A percentile compares a stretch with the other conserved stretches of the same genome.
phyloP scores from a whole-genome alignment of 768 basidiomycete genomes.

The Leucocoprinus sp. region DNA sequence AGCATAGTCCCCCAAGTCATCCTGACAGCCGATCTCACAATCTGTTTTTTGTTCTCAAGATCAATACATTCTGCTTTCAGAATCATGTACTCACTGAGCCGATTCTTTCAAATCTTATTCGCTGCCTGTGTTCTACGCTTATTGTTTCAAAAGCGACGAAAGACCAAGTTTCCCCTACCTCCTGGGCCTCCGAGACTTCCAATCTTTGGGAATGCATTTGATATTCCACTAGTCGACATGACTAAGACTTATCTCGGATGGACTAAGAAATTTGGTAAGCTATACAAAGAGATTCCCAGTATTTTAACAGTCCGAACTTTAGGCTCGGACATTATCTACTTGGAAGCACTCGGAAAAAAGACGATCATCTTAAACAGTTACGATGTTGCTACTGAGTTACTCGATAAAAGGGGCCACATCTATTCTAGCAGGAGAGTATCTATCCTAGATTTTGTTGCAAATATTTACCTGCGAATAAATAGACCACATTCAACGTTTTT shows the following conservation, averaged over 20 bases:
- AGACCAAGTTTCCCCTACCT: neutral
- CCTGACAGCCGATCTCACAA: too few species aligned
- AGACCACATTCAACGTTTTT: constrained; percentile 24
- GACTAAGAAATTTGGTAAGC: constrained; percentile 8
- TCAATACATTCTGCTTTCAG: too few species aligned
- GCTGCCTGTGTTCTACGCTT: too few species aligned
- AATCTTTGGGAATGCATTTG: constrained; percentile 8
- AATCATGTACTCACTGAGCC: too few species aligned
- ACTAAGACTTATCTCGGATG: constrained; percentile 9
- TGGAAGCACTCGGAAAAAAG: constrained; percentile 21
- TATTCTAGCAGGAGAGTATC: constrained; percentile 33
- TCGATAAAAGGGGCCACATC: constrained; percentile 33
- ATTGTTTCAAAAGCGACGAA: too few species aligned
- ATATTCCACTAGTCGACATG: constrained; percentile 1
- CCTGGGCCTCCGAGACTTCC: constrained; percentile 8
- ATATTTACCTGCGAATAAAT: neutral
- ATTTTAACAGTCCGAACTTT: neutral
- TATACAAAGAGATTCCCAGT: neutral
- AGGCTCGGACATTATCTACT: constrained; percentile 27
- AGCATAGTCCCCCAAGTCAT: too few species aligned
- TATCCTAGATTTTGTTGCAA: neutral
- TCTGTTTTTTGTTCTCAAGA: too few species aligned
- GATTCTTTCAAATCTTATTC: too few species aligned
- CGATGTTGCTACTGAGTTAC: constrained; percentile 28
- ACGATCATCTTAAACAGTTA: constrained; percentile 30